Evolutionary conservation across 805 yeast genomes (phyloP).

Genomic region (Debaryomyces maramus): DNA sequence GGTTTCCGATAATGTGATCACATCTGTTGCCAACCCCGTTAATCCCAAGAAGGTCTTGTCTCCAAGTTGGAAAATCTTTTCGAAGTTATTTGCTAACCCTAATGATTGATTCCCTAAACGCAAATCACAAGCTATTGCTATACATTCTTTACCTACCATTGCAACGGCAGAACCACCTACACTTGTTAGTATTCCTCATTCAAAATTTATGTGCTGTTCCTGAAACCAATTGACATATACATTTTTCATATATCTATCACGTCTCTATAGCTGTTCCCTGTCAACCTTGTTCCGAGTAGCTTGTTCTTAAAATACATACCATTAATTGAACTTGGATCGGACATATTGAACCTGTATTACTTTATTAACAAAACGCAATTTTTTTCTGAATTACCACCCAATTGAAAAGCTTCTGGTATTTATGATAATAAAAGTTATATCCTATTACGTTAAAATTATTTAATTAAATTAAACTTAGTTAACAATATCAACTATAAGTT

Average conservation of each 20-base stretch:
- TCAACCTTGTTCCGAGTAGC: no score
- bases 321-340: conserved; percentile 77
- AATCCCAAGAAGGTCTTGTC: conserved; percentile 81
- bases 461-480: neutral
- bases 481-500: neutral
- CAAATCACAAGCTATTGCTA: conserved; percentile 94
- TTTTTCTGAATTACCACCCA: neutral
- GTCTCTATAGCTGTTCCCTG: no score
- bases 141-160: conserved; percentile 98
- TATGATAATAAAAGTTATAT: neutral
- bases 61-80: conserved; percentile 84
- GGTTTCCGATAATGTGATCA: conserved; percentile 75
- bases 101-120: conserved; percentile 92
- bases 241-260: no score
- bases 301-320: conserved; percentile 44
- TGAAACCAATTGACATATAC: no score
- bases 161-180: conserved; percentile 95
- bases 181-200: conserved; percentile 2
- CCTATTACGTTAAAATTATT: neutral
- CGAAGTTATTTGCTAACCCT: conserved; percentile 90
- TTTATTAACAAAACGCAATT: neutral
- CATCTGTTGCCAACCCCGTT: conserved; percentile 95
- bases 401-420: neutral
- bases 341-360: conserved; percentile 40
- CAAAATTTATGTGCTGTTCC: neutral